A percentile compares a stretch with the other conserved stretches of the same genome.
These are phyloP conservation scores for Thalassiosira livingstoniorum DNA, from an alignment of 352 stramenopile species.

Conservation along the genomic window DNA sequence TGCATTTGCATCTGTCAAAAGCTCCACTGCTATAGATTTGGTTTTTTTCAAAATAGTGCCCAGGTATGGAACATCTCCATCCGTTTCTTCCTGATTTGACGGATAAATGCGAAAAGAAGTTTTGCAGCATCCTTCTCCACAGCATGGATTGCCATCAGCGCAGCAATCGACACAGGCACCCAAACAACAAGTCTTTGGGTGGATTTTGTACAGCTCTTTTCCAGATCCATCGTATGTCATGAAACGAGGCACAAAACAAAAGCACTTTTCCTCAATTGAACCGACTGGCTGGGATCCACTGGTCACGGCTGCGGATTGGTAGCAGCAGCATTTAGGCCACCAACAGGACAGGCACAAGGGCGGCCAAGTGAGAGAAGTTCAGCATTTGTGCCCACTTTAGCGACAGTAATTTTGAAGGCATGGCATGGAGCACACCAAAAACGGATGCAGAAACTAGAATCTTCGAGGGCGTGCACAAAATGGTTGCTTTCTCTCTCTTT, in stretches of 20 bases:
- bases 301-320: constrained; percentile 60
- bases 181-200: constrained; percentile 66
- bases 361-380: constrained; percentile 67
- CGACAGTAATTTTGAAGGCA: constrained; percentile 61
- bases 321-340: constrained; percentile 75
- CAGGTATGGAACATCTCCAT: constrained; percentile 55
- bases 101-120: constrained; percentile 69
- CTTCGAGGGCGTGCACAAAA: constrained; percentile 68
- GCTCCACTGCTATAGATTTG: constrained; percentile 65
- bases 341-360: constrained; percentile 47
- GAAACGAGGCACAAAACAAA: constrained; percentile 66
- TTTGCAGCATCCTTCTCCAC: constrained; percentile 73
- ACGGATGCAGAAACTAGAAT: constrained; percentile 68
- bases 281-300: constrained; percentile 60
- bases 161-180: constrained; percentile 73
- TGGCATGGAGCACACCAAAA: constrained; percentile 62
- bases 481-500: constrained; percentile 44
- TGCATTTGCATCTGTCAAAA: constrained; percentile 70
- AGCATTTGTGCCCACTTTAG: constrained; percentile 40
- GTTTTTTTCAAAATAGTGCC: constrained; percentile 74
- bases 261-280: constrained; percentile 68
- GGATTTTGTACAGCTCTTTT: constrained; percentile 65
- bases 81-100: constrained; percentile 28
- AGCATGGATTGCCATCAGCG: constrained; percentile 57
- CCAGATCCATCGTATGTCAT: constrained; percentile 58